Evolutionary conservation across 2,329 filamentous ascomycete genomes (phyloP).

Genomic region (Immersiporthe knoxdaviesiana): DNA sequence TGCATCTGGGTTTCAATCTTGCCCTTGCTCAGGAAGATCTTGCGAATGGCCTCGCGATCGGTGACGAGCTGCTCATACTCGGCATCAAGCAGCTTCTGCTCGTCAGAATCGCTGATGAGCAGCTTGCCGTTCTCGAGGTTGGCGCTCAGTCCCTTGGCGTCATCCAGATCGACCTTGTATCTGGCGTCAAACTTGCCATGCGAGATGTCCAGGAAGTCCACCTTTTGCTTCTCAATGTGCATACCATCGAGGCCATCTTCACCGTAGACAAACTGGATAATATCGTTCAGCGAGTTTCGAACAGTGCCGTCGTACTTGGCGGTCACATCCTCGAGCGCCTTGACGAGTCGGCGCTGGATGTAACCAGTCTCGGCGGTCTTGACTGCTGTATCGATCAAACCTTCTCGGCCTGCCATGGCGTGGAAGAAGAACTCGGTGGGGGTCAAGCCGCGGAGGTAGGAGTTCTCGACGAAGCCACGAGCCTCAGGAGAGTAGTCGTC

Average conservation of each 20-base stretch:
- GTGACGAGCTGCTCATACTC: conserved; percentile 79
- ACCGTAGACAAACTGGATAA: conserved; percentile 96
- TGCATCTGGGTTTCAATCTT: conserved; percentile 87
- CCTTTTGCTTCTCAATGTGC: conserved; percentile 88
- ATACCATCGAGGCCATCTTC: conserved; percentile 95
- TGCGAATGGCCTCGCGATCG: conserved; percentile 77
- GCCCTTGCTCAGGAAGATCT: conserved; percentile 62
- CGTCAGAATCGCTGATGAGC: conserved; percentile 82
- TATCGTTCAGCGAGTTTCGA: conserved; percentile 92
- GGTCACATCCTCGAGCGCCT: conserved; percentile 96
- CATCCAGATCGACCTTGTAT: conserved; percentile 88
- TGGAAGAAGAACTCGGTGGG: conserved; percentile 99
- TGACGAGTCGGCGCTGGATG: conserved; percentile 97
- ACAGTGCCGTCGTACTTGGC: conserved; percentile 98
- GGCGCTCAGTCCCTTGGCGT: conserved; percentile 55
- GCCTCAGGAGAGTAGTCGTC: conserved; percentile 98
- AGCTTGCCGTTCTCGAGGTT: conserved; percentile 86
- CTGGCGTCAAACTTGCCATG: conserved; percentile 76
- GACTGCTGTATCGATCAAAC: conserved; percentile 98
- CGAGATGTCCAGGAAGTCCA: conserved; percentile 84
- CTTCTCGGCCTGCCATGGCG: conserved; percentile 99
- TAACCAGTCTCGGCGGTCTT: conserved; percentile 99
- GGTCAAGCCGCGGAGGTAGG: conserved; percentile 92
- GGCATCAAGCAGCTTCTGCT: conserved; percentile 83
- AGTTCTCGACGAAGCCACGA: conserved; percentile 98